phyloP scores from a whole-genome alignment of 352 stramenopile species.

The Lagenidium giganteum region DNA sequence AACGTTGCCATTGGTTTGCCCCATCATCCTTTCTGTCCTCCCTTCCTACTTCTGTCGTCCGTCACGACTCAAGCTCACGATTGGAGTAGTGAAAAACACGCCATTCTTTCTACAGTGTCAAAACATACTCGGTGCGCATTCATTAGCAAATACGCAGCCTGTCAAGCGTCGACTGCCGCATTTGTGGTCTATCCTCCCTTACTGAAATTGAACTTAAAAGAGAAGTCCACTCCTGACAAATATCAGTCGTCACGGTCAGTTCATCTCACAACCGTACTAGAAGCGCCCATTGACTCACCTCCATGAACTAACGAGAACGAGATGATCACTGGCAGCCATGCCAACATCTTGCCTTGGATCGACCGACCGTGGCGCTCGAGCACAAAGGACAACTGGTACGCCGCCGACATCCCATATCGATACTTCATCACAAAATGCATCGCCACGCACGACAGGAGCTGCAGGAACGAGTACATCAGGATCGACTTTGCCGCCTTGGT shows the following conservation, averaged over 20 bases:
- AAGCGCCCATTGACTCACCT: conserved; percentile 5
- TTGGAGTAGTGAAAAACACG: too few species aligned
- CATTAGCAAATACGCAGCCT: neutral
- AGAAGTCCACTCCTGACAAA: conserved; percentile 13
- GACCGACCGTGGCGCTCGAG: conserved; percentile 11
- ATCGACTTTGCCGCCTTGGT: conserved; percentile 2
- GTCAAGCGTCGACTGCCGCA: too few species aligned
- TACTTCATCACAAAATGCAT: conserved; percentile 16
- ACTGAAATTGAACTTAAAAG: conserved; percentile 14
- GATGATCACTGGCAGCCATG: conserved; percentile 14
- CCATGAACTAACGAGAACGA: conserved; percentile 8
- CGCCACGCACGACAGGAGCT: conserved; percentile 8
- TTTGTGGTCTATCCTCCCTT: neutral
- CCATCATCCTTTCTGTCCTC: too few species aligned
- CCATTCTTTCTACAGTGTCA: too few species aligned
- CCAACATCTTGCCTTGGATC: conserved; percentile 18
- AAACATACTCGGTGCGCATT: too few species aligned
- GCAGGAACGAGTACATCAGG: conserved; percentile 15
- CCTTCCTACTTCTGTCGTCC: too few species aligned
- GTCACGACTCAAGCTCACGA: too few species aligned
- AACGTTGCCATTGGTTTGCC: too few species aligned
- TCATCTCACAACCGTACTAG: conserved; percentile 1
- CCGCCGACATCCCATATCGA: conserved; percentile 14
- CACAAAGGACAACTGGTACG: conserved; percentile 17
- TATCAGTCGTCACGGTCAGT: conserved; percentile 1